These are phyloP conservation scores for Trichophyton mentagrophytes DNA, from an alignment of 2,329 filamentous ascomycete genomes.

Conservation along the genomic window DNA sequence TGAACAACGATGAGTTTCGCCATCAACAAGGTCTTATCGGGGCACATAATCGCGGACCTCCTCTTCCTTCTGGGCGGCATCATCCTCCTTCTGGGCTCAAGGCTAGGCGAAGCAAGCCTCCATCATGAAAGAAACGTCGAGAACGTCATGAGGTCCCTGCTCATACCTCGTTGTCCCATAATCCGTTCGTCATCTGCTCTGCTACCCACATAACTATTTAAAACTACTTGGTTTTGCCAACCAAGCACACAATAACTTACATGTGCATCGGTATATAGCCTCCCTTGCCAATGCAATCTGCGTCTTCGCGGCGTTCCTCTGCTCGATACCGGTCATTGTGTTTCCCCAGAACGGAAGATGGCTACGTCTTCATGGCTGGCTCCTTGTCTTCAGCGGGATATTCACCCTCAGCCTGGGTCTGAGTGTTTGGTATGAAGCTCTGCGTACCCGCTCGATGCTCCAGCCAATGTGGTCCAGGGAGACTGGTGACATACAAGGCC, in stretches of 20 bases:
- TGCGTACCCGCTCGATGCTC: constrained; percentile 54
- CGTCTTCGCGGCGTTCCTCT: constrained; percentile 56
- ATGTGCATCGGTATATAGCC: constrained; percentile 25
- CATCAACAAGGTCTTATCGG: constrained; percentile 41
- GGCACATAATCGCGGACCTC: constrained; percentile 40
- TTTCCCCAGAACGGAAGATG: constrained; percentile 53
- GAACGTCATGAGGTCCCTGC: constrained; percentile 40
- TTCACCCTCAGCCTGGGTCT: constrained; percentile 56
- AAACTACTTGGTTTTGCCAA: background rate
- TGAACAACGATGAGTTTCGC: constrained; percentile 18
- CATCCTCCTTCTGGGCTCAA: constrained; percentile 41
- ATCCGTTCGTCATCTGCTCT: constrained; percentile 33
- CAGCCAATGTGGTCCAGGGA: constrained; percentile 48
- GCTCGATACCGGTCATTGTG: constrained; percentile 59
- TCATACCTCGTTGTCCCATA: constrained; percentile 42
- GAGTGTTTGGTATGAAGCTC: constrained; percentile 59
- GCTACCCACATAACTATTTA: constrained; percentile 7
- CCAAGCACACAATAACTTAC: background rate
- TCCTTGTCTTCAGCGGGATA: constrained; percentile 48
- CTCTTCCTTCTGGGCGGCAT: constrained; percentile 41
- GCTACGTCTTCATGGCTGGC: constrained; percentile 56
- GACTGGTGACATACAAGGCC: constrained; percentile 45
- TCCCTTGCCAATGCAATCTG: constrained; percentile 61
- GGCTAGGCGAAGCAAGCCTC: constrained; percentile 36
- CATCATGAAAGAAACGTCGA: constrained; percentile 31